phyloP scores from a whole-genome alignment of 2,329 filamentous ascomycete genomes.

The Plenodomus biglobosus region DNA sequence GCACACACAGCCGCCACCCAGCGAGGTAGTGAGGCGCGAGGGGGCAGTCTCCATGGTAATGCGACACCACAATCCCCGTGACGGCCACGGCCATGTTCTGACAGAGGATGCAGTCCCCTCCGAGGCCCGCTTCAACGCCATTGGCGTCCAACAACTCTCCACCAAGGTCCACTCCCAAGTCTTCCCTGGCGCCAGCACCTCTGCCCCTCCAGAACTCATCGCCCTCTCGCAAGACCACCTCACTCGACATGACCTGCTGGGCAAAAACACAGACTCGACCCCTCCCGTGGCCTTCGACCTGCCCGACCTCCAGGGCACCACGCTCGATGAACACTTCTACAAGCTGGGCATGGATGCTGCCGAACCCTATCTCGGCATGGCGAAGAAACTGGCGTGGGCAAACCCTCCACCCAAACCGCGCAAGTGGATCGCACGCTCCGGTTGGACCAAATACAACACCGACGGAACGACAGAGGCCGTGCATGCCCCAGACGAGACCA shows the following conservation, averaged over 20 bases:
- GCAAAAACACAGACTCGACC: constrained; percentile 79
- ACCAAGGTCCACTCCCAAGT: constrained; percentile 78
- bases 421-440: constrained; percentile 76
- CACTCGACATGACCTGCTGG: constrained; percentile 78
- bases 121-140: constrained; percentile 79
- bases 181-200: constrained; percentile 62
- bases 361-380: constrained; percentile 76
- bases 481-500: constrained; percentile 73
- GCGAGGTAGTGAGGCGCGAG: constrained; percentile 4
- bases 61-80: constrained; percentile 1
- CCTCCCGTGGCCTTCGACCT: constrained; percentile 82
- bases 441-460: constrained; percentile 89
- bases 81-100: too few relatives aligned
- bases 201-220: constrained; percentile 70
- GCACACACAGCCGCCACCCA: constrained; percentile 7
- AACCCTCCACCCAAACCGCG: constrained; percentile 62
- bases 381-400: constrained; percentile 70
- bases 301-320: constrained; percentile 74
- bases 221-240: constrained; percentile 81
- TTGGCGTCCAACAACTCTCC: constrained; percentile 93
- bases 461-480: constrained; percentile 74
- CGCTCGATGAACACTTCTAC: constrained; percentile 91
- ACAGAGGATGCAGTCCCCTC: too few relatives aligned
- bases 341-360: constrained; percentile 83
- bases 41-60: constrained; percentile 27